phyloP scores from a whole-genome alignment of 306 rosid species.

The Cercis canadensis region DNA sequence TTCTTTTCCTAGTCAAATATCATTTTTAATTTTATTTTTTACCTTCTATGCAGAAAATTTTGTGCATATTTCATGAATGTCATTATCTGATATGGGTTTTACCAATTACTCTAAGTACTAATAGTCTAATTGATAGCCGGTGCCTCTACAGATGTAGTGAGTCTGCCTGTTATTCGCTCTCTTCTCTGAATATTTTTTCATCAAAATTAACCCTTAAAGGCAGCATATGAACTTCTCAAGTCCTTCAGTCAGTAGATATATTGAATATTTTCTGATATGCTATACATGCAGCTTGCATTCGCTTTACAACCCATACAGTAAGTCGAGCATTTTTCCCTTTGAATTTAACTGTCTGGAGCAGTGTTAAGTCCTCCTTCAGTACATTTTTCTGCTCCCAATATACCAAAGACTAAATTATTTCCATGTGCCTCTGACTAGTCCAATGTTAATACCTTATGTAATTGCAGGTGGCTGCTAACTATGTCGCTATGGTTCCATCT shows the following conservation, averaged over 20 bases:
- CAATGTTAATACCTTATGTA: slow-evolving; percentile 9
- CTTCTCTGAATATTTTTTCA: slow-evolving; percentile 3
- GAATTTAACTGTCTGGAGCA: not conserved
- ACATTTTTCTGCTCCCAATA: slow-evolving; percentile 2
- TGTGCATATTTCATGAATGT: not conserved
- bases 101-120: not conserved
- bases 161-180: not conserved
- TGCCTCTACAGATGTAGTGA: slow-evolving; percentile 1
- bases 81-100: not conserved
- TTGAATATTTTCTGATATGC: too few relatives aligned
- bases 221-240: slow-evolving; percentile 1
- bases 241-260: not conserved
- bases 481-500: slow-evolving; percentile 96
- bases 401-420: slow-evolving; percentile 13
- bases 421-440: slow-evolving; percentile 15
- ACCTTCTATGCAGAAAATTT: too few relatives aligned
- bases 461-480: slow-evolving; percentile 90
- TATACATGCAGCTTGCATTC: slow-evolving; percentile 14
- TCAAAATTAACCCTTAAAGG: slow-evolving; percentile 11
- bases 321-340: too few relatives aligned
- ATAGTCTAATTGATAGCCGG: not conserved
- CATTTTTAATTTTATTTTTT: not conserved
- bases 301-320: slow-evolving; percentile 3
- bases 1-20: not conserved
- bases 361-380: slow-evolving; percentile 16